These are phyloP conservation scores for Pisolithus albus DNA, from an alignment of 768 basidiomycete genomes.

Conservation along the genomic window DNA sequence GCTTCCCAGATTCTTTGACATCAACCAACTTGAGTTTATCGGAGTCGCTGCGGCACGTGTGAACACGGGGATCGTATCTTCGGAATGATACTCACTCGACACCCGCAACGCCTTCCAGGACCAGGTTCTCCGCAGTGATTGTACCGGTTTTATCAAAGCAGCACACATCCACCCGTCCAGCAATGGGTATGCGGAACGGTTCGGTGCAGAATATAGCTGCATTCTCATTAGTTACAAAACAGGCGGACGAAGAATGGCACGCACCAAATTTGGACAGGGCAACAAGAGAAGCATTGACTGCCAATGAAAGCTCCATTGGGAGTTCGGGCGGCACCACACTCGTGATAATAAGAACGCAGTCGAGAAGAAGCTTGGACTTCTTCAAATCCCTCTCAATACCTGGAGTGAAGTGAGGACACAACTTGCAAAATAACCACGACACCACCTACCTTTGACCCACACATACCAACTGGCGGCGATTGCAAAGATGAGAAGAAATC, in stretches of 20 bases:
- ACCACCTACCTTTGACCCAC: conserved; percentile 78
- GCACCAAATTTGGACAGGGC: conserved; percentile 87
- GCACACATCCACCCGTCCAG: conserved; percentile 94
- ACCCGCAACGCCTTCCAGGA: conserved; percentile 90
- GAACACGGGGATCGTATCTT: conserved; percentile 1
- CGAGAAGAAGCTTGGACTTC: conserved; percentile 90
- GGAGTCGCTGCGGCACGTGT: conserved; percentile 34
- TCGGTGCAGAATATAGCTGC: conserved; percentile 98
- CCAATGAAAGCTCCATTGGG: conserved; percentile 95
- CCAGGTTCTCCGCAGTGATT: conserved; percentile 92
- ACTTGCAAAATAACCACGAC: too few relatives aligned
- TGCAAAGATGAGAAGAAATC: conserved; percentile 94
- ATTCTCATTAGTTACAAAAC: neutral
- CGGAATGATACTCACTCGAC: conserved; percentile 59
- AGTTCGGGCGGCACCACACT: conserved; percentile 97
- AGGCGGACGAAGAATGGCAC: conserved; percentile 19
- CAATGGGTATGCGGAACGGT: conserved; percentile 94
- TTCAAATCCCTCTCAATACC: conserved; percentile 89
- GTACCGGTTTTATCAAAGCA: conserved; percentile 99
- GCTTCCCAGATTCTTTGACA: conserved; percentile 66
- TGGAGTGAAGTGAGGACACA: neutral
- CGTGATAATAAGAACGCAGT: conserved; percentile 94
- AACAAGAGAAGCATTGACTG: conserved; percentile 91
- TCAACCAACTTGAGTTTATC: conserved; percentile 66
- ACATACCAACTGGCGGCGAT: conserved; percentile 98